Evolutionary conservation across 208 protist species (phyloP).

Genomic region (Angomonas desouzai): DNA sequence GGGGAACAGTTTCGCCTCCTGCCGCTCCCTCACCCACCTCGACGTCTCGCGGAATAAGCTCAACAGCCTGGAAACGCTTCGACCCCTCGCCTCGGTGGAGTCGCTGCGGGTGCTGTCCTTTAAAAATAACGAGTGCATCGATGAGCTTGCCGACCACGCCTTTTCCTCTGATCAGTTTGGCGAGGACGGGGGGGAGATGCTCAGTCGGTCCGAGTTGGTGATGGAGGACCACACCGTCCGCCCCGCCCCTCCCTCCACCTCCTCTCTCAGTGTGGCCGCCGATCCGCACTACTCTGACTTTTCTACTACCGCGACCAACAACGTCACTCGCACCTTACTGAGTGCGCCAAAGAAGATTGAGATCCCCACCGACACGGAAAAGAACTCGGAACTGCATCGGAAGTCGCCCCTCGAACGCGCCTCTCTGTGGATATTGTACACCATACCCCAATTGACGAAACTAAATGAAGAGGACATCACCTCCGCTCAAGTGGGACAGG

Average conservation of each 20-base stretch:
- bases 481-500: conserved; percentile 35
- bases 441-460: conserved; percentile 36
- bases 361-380: conserved; percentile 23
- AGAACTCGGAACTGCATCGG: conserved; percentile 22
- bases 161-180: background rate
- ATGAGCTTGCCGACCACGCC: background rate
- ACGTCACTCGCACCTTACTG: conserved; percentile 25
- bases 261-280: background rate
- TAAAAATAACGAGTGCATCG: conserved; percentile 30
- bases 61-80: conserved; percentile 24
- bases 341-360: conserved; percentile 16
- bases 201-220: conserved; percentile 25
- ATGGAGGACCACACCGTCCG: conserved; percentile 17
- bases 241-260: background rate
- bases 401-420: conserved; percentile 27
- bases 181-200: conserved; percentile 6
- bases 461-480: conserved; percentile 28
- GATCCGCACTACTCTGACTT: conserved; percentile 28
- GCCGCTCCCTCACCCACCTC: conserved; percentile 29
- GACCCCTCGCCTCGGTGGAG: conserved; percentile 17
- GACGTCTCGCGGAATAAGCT: conserved; percentile 47
- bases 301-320: conserved; percentile 21
- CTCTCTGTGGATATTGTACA: conserved; percentile 31
- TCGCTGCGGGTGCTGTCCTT: conserved; percentile 27
- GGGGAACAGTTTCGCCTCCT: conserved; percentile 23